Base-by-base conservation (phyloP, 345 rosid genomes). In the Eucalyptus decipiens region DNA sequence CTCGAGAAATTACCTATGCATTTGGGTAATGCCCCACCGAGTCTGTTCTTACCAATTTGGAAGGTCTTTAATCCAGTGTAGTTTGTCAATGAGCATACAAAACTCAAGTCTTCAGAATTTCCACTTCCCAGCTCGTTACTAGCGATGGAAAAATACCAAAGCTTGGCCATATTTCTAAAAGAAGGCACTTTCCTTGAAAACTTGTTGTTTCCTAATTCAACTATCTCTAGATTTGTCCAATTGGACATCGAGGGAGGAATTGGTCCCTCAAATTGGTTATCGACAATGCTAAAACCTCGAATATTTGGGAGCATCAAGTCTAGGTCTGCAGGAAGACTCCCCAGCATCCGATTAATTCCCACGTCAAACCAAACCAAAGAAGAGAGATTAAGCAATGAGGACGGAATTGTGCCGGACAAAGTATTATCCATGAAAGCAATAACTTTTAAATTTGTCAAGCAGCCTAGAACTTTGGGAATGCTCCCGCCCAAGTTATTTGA, bases 391-490 rank as follows among this genome's bases (percentile, higher is more conserved):
- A 50, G 52, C 52, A 50, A 50, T 0, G 19, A 50, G 19, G 52
- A 50, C 3, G 19, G 52, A 50, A 50, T 15, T 50, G 52, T 50
- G 52, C 52, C 7, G 0, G 3, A 50, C 52, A 50, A 50, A 1
- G 1, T 50, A 1, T 50, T 50, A 0, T 2, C 19, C 16, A 0
- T 1, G 7, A 50, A 50, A 5, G 0, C 0, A 50, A 50, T 16
- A 16, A 6, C 0, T 50, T 5, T 7, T 50, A 50, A 6, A 50
- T 50, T 50, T 50, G 7, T 50, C 3, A 50, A 0, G 52, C 1
- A 1, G 19, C 52, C 52, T 15, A 50, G 52, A 50, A 50, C 52
- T 50, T 6, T 2, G 19, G 52, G 52, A 50, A 50, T 50, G 52
- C 19, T 50, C 19, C 52, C 19, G 3, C 52, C 52, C 19, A 50